Percentiles rank a stretch among this genome's conserved stretches.
Conservation (phyloP, 2,329 filamentous ascomycete species). For the Esteya vermicola region DNA sequence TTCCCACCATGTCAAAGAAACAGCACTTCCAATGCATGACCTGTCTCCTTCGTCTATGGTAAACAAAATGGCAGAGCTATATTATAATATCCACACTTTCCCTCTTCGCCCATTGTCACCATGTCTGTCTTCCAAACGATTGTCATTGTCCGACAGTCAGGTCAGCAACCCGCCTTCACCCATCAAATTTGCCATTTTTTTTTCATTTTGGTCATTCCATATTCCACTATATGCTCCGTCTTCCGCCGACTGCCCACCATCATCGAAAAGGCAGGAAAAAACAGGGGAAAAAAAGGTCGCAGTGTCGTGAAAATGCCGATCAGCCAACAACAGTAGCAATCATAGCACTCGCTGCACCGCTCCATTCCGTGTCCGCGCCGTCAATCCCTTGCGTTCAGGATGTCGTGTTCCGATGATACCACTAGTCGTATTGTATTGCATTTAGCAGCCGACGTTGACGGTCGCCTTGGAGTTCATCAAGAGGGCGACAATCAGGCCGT, state of each 20-base stretch:
- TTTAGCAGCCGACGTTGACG: conserved; percentile 48
- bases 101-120: not conserved
- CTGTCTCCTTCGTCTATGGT: not conserved
- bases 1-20: not conserved
- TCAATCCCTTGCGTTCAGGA: not conserved
- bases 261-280: too few species aligned
- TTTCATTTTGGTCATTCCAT: too few species aligned
- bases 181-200: too few species aligned
- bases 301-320: too few species aligned
- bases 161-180: not conserved
- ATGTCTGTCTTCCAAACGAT: too few species aligned
- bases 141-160: too few species aligned
- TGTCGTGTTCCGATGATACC: not conserved
- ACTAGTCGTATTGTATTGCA: not conserved
- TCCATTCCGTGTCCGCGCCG: too few species aligned
- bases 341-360: too few species aligned
- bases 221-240: too few species aligned
- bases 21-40: not conserved
- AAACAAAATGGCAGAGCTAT: conserved; percentile 2
- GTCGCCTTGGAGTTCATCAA: conserved; percentile 96
- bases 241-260: too few species aligned
- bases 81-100: conserved; percentile 2
- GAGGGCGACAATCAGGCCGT: conserved; percentile 95
- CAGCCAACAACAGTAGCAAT: too few species aligned
- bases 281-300: too few species aligned